A percentile compares a stretch with the other conserved stretches of the same genome.
These are phyloP conservation scores for Heliamphora pulchella DNA, from an alignment of 179 eudicot species.

Conservation along the genomic window DNA sequence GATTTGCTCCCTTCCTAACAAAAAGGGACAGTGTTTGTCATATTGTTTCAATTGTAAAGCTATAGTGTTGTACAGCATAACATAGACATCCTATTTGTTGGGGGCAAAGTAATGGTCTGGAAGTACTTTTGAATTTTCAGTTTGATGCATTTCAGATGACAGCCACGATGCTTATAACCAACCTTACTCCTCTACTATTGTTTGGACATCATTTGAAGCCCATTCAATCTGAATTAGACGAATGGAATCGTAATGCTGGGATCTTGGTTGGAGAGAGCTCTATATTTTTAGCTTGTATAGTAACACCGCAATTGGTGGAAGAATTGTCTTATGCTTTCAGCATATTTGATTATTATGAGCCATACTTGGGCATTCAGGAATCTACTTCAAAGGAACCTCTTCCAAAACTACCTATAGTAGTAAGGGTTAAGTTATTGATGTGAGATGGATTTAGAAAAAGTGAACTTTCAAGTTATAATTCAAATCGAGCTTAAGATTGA, in stretches of 20 bases:
- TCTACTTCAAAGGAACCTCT: too few relatives aligned
- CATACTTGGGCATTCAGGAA: too few relatives aligned
- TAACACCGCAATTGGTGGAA: too few relatives aligned
- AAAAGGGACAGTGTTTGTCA: too few relatives aligned
- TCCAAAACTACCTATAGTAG: not conserved
- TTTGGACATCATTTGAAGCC: not conserved
- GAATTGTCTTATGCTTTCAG: too few relatives aligned
- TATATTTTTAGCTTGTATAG: too few relatives aligned
- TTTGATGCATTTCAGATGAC: not conserved
- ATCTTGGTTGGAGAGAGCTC: too few relatives aligned
- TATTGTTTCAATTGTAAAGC: not conserved
- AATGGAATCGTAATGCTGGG: too few relatives aligned
- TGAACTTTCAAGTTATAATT: not conserved
- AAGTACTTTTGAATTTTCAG: too few relatives aligned
- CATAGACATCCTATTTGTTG: not conserved
- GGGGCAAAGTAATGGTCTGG: not conserved
- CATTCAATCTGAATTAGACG: not conserved
- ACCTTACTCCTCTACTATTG: not conserved
- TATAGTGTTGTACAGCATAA: not conserved
- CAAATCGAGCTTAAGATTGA: not conserved
- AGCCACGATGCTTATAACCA: not conserved
- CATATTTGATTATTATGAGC: too few relatives aligned
- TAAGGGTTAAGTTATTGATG: not conserved
- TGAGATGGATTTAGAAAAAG: not conserved
- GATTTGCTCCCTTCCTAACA: too few relatives aligned